Evolutionary conservation across 805 yeast genomes (phyloP), one percentile per base, ranked within the genome.

Genomic region (Huiozyma naganishii): DNA sequence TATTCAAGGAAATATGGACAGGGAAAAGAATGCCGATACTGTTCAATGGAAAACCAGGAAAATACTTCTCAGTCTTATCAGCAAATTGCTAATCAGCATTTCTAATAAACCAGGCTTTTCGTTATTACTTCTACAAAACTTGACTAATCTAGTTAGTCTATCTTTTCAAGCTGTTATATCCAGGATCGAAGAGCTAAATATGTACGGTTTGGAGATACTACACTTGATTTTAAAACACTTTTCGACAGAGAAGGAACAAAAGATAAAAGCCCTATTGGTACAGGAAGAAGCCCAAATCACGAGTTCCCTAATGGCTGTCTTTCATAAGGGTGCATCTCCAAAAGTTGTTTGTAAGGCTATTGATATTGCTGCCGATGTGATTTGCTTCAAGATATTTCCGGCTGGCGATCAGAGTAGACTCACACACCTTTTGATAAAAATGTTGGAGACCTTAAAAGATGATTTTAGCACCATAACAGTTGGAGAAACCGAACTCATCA

Each of bases 241-340:
- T 61, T 79, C 33, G 29, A 8, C 87, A 0, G 70, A 71, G 27
- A 62, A 78, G 40, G 73, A 68, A 8, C 95, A 84, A 57, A 87
- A 90, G 0, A 81, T 85, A 0, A 78, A 79, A 3, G 73, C 74
- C 11, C 74, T 88, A 7, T 65, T 90, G 37, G 95, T 85, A 51
- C 97, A 89, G 62, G 95, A 84, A 55, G 96, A 92, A 54, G 97
- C 97, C 0, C 96, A 87, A 53, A 85, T 92, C 7, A 80, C 85
- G 7, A 81, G 95, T 45, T 95, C 97, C 0, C 69, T 90, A 44
- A 74, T 87, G 40, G 95, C 97, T 0, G 86, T 95, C 8, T 90
- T 92, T 64, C 73, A 73, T 32, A 67, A 73, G 3, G 89, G 80
- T 13, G 80, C 88, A 45, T 79, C 82, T 9, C 77, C 94, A 1